Conservation (phyloP, 805 yeast species). For the Pichia eremophila region DNA sequence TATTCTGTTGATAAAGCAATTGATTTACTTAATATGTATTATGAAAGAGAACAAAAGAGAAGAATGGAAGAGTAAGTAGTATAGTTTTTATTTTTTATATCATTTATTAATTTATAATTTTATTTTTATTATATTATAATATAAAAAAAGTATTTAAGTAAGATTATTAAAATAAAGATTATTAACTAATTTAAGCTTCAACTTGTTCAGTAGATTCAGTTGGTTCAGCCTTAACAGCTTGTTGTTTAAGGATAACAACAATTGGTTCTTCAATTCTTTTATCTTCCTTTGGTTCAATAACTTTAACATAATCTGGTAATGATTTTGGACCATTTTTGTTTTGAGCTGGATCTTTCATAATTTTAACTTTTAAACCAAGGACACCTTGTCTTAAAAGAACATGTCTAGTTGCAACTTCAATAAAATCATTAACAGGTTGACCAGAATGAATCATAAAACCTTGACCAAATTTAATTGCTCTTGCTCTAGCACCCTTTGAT, state of each 20-base stretch:
- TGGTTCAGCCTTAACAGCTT: constrained; percentile 21
- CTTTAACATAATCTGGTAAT: constrained; percentile 90
- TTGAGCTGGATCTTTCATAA: constrained; percentile 96
- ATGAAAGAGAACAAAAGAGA: constrained; percentile 43
- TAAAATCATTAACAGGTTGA: constrained; percentile 99
- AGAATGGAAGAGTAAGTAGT: constrained; percentile 9
- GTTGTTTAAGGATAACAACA: constrained; percentile 50
- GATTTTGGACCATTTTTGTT: constrained; percentile 81
- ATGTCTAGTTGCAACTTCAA: constrained; percentile 98
- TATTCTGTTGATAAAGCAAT: constrained; percentile 51
- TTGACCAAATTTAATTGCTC: constrained; percentile 99
- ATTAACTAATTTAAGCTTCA: constrained; percentile 1
- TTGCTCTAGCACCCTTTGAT: constrained; percentile 99
- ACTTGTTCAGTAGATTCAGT: constrained; percentile 21
- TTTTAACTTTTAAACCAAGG: constrained; percentile 98
- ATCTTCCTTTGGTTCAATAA: constrained; percentile 93
- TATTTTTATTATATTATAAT: background rate
- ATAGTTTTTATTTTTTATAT: background rate
- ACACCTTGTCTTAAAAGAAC: constrained; percentile 99
- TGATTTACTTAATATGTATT: constrained; percentile 42
- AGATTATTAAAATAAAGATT: background rate
- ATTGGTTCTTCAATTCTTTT: constrained; percentile 69
- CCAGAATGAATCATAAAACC: constrained; percentile 99
- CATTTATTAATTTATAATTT: background rate
- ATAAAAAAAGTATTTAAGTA: background rate